Evolutionary conservation across 176 grass and related monocot species (phyloP), one percentile per base, ranked within the genome.

Genomic region (Ampelocalamus luodianensis): DNA sequence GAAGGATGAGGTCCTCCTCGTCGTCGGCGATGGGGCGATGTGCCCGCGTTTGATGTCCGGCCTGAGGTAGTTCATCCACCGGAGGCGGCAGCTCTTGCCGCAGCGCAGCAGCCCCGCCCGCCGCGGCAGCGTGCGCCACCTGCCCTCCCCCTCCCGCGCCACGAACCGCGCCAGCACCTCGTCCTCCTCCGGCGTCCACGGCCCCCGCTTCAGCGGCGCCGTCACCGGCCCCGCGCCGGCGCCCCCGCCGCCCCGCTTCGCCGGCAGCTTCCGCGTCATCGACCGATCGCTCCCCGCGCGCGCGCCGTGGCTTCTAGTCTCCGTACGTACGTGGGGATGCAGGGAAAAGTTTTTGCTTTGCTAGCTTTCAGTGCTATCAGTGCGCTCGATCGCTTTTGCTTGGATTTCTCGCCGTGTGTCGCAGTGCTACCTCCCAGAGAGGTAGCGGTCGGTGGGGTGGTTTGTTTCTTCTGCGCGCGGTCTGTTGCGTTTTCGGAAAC

Each of bases 1-100:
- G 94, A 24, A 94, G 73, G 86, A 97, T 97, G 92, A 97, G 88
- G 79, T 97, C 94, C 80, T 94, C 94, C 85, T 97, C 94, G 63
- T 93, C 88, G 64, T 73, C 82, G 43, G 90, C 72, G 72, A 97
- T 97, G 26, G 94, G 94, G 90, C 72, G 72, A 97, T 97, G 26
- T 92, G 94, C 11, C 92, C 84, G 71, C 81, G 94, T 53, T 90
- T 93, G 80, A 94, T 92, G 39, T 89, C 83, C 12, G 94, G 90
- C 44, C 92, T 27, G 62, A 97, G 92, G 87, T 97, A 97, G 82
- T 97, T 97, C 95, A 97, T 92, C 94, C 94, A 97, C 16, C 88
- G 80, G 29, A 29, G 29, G 29, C 1, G 29, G 29, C 29, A 29
- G 1, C 29, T 29, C 29, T 29, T 29, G 29, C 29, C 29, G 29